These are phyloP conservation scores for Begonia loranthoides DNA, from an alignment of 306 rosid species.

Conservation along the genomic window DNA sequence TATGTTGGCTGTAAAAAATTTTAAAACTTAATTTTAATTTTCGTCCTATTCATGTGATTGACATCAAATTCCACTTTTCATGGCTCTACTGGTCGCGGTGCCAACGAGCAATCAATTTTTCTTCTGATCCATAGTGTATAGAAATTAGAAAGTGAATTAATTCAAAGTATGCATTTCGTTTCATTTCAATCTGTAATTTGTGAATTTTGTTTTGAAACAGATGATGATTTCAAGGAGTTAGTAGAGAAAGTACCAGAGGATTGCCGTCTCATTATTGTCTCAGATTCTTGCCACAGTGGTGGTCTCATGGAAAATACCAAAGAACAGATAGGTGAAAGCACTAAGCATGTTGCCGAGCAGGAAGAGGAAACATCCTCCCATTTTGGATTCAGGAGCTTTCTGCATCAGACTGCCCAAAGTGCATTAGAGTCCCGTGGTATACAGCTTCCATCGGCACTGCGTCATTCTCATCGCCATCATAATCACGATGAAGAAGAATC, in stretches of 20 bases:
- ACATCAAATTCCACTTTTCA: no score
- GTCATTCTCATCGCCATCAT: constrained; percentile 12
- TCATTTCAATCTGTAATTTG: no score
- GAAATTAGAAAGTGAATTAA: no score
- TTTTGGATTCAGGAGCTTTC: constrained; percentile 41
- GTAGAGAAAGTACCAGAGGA: constrained; percentile 45
- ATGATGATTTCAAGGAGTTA: constrained; percentile 60
- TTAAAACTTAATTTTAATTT: no score
- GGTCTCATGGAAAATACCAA: constrained; percentile 51
- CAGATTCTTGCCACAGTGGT: constrained; percentile 86
- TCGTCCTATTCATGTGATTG: no score
- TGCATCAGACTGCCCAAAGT: constrained; percentile 36
- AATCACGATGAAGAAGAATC: constrained; percentile 15
- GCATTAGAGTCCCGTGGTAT: constrained; percentile 68
- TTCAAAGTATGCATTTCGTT: no score
- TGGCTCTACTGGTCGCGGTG: no score
- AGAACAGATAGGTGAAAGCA: constrained; percentile 81
- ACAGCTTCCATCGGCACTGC: constrained; percentile 39
- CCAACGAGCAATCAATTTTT: neutral
- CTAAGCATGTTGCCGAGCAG: constrained; percentile 6
- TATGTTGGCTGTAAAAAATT: no score
- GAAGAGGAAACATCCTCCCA: constrained; percentile 5
- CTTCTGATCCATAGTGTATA: no score
- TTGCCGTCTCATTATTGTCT: constrained; percentile 49
- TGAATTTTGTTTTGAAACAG: constrained; percentile 16